A percentile compares a stretch with the other conserved stretches of the same genome.
These are phyloP conservation scores for Hypoxylon sp. DNA, from an alignment of 2,329 filamentous ascomycete genomes.

Conservation along the genomic window DNA sequence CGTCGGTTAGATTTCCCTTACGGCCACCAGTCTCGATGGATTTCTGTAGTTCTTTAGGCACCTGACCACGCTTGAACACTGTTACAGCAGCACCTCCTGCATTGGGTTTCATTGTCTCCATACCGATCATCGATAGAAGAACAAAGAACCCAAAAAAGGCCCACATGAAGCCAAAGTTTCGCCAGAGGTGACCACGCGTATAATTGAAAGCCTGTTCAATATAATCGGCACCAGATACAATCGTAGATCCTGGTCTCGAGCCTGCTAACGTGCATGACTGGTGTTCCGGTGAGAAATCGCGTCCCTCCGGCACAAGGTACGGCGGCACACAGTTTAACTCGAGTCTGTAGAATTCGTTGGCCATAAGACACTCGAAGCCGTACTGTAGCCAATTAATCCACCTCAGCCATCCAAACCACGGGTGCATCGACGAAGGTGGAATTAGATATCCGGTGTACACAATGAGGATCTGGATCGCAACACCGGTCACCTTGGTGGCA, in stretches of 20 bases:
- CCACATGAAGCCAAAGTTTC: conserved; percentile 68
- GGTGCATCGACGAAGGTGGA: conserved; percentile 67
- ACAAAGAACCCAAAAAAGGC: conserved; percentile 66
- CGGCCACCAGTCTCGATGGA: conserved; percentile 68
- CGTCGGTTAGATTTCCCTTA: conserved; percentile 63
- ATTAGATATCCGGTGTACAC: conserved; percentile 64
- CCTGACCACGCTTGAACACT: conserved; percentile 74
- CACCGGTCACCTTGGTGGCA: conserved; percentile 54
- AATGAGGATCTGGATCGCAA: conserved; percentile 51
- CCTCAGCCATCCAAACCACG: conserved; percentile 69
- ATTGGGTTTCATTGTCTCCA: conserved; percentile 70
- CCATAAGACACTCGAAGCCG: conserved; percentile 73
- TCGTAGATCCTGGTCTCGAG: conserved; percentile 65
- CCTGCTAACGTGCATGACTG: conserved; percentile 74
- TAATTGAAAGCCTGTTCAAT: conserved; percentile 70
- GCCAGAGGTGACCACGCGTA: conserved; percentile 71
- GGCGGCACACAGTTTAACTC: conserved; percentile 69
- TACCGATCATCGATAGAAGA: conserved; percentile 57
- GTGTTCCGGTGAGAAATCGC: conserved; percentile 63
- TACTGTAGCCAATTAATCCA: conserved; percentile 76
- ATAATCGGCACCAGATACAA: conserved; percentile 70
- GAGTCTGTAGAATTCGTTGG: conserved; percentile 73
- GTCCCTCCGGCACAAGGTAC: conserved; percentile 68
- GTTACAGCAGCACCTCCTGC: conserved; percentile 72
- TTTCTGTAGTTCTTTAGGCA: conserved; percentile 70